phyloP scores from a whole-genome alignment of 768 basidiomycete genomes.

The Chalciporus piperatus region DNA sequence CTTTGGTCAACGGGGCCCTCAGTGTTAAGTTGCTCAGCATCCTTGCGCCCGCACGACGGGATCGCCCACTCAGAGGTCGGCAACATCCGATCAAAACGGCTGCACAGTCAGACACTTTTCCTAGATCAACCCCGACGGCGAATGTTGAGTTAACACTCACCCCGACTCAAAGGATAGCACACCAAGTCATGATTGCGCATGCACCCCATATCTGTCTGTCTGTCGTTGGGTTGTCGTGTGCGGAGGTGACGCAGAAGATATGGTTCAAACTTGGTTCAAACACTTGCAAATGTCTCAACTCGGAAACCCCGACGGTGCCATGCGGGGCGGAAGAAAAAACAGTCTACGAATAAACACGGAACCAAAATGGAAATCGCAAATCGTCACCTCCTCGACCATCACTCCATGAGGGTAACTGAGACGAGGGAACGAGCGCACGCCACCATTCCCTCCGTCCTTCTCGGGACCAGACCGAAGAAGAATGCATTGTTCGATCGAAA shows the following conservation, averaged over 20 bases:
- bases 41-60: too few species aligned
- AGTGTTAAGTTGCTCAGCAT: too few species aligned
- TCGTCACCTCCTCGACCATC: neutral
- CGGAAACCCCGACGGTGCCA: neutral
- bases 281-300: neutral
- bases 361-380: neutral
- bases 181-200: too few species aligned
- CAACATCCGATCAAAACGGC: too few species aligned
- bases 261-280: neutral
- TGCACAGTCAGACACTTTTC: too few species aligned
- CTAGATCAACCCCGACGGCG: too few species aligned
- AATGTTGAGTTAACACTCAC: too few species aligned
- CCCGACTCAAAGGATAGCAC: too few species aligned
- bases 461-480: neutral
- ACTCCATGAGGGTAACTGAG: too few species aligned
- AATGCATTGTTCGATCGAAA: neutral
- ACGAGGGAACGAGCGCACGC: too few species aligned
- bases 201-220: neutral
- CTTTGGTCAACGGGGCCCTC: too few species aligned
- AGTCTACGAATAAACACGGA: neutral
- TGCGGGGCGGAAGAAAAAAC: neutral
- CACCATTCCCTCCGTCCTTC: neutral
- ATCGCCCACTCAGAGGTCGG: too few species aligned
- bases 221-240: neutral
- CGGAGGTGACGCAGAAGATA: neutral